Evolutionary conservation across 176 grass and related monocot genomes (phyloP), one percentile per base, ranked within the genome.

Genomic region (Bromus sterilis): DNA sequence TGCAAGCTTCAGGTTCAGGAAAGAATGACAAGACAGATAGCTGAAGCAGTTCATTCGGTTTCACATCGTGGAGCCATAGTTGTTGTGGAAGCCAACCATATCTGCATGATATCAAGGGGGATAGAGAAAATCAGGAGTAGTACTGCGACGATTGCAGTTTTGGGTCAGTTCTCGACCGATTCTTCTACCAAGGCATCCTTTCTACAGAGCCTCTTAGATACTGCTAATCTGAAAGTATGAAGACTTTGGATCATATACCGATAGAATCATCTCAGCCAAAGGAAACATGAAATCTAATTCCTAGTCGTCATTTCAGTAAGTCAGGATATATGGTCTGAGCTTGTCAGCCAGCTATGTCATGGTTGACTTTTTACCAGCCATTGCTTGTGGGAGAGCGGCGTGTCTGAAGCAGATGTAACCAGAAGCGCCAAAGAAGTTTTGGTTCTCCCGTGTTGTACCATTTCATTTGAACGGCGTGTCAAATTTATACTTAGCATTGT

Each of bases 1-100:
- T 99, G 93, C 91, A 99, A 95, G 69, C 89, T 99, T 78, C 97
- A 96, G 73, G 97, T 99, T 61, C 97, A 99, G 82, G 97, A 99
- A 78, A 99, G 97, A 65, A 88, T 99, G 88, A 99, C 97, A 25
- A 91, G 93, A 65, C 97, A 99, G 82, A 92, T 99, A 91, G 96
- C 89, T 42, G 97, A 99, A 84, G 87, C 89, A n/a, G 88, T 96
- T 31, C 79, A 92, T 81, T 84, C 82, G 3, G 66, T 83, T 53
- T 88, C 77, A 0, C 81, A 61, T 5, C 53, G 31, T 34, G 97
- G 97, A 65, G 97, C 85, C 51, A 86, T 94, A 48, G 85, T 95
- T 16, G 93, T 96, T 87, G 89, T 99, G 20, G 97, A 99, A 85
- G 97, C 97, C 9, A 88, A 96, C 44, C 97, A 99, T 31, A 90